Evolutionary conservation across 2,329 filamentous ascomycete species (phyloP), one percentile per base, ranked within the genome.

Genomic region (Microdochium bolleyi): DNA sequence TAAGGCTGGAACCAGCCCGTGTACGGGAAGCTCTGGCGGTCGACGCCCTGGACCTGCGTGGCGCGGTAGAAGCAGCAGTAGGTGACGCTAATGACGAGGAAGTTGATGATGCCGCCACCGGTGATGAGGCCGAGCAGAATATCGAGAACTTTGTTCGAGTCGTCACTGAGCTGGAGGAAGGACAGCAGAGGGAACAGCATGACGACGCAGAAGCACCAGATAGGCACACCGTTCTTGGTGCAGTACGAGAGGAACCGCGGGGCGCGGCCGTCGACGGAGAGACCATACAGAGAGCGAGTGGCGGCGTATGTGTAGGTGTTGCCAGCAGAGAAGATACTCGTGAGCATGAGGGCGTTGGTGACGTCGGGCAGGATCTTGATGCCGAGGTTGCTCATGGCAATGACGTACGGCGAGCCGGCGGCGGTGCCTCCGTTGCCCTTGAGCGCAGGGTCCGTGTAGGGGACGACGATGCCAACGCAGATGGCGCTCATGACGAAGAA

Each of bases 401-500:
- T 72, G 21, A 79, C 73, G 56, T 75, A 75, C 48, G 79, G 68
- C 49, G 79, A 82, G 7, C 79, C 81, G 52, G 83, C 80, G 14
- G 70, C 75, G 0, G 71, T 75, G 34, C 71, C 71, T 46, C 61
- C 57, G 13, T 76, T 72, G 49, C 75, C 76, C 7, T 73, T 70
- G 2, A 74, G 67, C 55, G 82, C 80, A 0, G 78, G 76, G 58
- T 85, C 80, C 54, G 85, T 77, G 63, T 80, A 81, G 2, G 84
- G 74, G 51, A 87, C 74, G 54, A 85, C 64, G 52, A 87, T 79
- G 3, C 83, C 83, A 21, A 87, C 76, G 51, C 75, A 77, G 2
- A 89, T 71, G 3, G 82, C 80, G 5, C 83, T 81, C 5, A 85
- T 75, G 22, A 87, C 76, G 68, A 87, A 88, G 68, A 88, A 88